Conservation (phyloP, 495 filamentous ascomycete species). For the Pseudotulostoma volvatum region DNA sequence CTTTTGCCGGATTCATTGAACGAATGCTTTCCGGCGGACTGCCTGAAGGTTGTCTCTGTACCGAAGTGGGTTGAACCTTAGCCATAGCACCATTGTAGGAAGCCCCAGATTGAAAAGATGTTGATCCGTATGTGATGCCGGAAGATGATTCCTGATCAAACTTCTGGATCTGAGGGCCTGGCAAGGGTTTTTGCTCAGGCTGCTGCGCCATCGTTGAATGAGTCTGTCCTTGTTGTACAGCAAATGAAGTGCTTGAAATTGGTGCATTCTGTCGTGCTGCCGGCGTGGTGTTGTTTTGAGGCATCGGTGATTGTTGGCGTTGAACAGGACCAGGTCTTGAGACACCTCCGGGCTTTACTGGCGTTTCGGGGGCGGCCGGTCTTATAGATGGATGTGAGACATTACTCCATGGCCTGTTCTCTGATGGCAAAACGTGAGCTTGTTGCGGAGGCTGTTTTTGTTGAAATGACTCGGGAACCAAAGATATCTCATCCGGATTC, state of each 20-base stretch:
- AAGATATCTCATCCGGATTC: slow-evolving; percentile 45
- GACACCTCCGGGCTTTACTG: slow-evolving; percentile 27
- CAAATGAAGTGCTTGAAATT: not conserved
- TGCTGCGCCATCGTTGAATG: not conserved
- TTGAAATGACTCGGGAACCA: slow-evolving; percentile 17
- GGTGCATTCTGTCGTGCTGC: not conserved
- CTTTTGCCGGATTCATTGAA: slow-evolving; percentile 23
- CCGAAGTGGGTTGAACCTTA: slow-evolving; percentile 11
- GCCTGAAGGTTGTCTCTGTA: slow-evolving; percentile 18
- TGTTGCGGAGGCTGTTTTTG: slow-evolving; percentile 16
- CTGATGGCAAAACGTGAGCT: slow-evolving; percentile 11
- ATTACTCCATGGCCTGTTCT: slow-evolving; percentile 12
- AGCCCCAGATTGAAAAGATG: not conserved
- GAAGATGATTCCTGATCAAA: not conserved
- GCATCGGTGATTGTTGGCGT: slow-evolving; percentile 8
- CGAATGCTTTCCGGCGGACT: slow-evolving; percentile 10
- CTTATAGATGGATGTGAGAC: slow-evolving; percentile 6
- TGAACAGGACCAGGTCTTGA: slow-evolving; percentile 13
- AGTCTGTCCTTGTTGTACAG: not conserved
- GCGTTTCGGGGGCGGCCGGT: slow-evolving; percentile 17
- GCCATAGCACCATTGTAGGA: not conserved
- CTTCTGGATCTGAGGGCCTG: not conserved
- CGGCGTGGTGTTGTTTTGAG: not conserved
- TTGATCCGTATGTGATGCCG: not conserved
- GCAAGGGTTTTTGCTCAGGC: not conserved